A percentile compares a stretch with the other conserved stretches of the same genome.
phyloP scores from a whole-genome alignment of 2,329 filamentous ascomycete genomes.

The Cadophora gregata region DNA sequence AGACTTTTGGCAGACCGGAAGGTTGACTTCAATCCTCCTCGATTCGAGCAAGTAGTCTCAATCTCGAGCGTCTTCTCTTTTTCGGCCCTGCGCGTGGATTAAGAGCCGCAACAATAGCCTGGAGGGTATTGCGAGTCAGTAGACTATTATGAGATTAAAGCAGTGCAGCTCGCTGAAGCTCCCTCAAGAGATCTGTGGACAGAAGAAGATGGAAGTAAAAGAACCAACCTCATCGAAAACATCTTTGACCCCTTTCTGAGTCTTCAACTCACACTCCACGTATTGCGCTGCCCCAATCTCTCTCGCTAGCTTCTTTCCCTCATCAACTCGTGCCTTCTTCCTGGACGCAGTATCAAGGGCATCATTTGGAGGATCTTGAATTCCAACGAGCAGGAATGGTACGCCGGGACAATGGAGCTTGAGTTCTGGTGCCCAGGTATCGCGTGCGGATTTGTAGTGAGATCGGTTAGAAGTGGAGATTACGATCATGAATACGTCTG shows the following conservation, averaged over 20 bases:
- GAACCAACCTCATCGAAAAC: background rate
- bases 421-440: slow-evolving; percentile 1
- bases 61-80: background rate
- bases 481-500: background rate
- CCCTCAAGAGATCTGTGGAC: background rate
- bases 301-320: background rate
- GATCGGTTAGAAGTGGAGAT: background rate
- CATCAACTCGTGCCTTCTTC: background rate
- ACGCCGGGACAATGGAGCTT: background rate
- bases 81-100: background rate
- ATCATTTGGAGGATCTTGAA: background rate
- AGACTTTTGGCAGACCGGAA: background rate
- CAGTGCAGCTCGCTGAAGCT: background rate
- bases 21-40: background rate
- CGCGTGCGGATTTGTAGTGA: background rate
- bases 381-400: background rate
- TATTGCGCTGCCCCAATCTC: background rate
- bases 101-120: slow-evolving; percentile 1
- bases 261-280: slow-evolving; percentile 7
- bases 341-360: background rate
- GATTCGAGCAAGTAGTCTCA: background rate
- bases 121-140: background rate
- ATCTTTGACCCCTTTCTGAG: background rate
- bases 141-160: background rate
- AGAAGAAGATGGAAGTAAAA: background rate